Evolutionary conservation across 1,139 yeast species (phyloP).

Genomic region (Suhomyces bolitotheri): DNA sequence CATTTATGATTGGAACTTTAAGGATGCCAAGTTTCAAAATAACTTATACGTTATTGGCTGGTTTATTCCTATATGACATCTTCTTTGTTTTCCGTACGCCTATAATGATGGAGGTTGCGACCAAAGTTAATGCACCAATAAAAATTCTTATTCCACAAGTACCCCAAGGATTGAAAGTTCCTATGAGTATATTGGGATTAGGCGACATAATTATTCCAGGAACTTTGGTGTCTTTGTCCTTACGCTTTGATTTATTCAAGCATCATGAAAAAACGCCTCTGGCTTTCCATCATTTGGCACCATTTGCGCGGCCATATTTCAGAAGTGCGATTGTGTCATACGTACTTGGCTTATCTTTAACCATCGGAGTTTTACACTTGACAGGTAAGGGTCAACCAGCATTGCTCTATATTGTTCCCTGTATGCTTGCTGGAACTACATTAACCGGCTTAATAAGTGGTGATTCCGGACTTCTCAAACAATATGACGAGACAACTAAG

Average conservation of each 20-base stretch:
- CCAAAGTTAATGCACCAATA: slow-evolving; percentile 54
- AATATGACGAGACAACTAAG: slow-evolving; percentile 17
- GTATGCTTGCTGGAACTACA: slow-evolving; percentile 36
- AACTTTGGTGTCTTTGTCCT: slow-evolving; percentile 46
- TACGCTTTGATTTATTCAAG: slow-evolving; percentile 49
- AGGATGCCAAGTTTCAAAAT: slow-evolving; percentile 43
- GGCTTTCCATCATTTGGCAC: slow-evolving; percentile 42
- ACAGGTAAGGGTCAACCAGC: slow-evolving; percentile 65
- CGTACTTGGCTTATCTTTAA: slow-evolving; percentile 41
- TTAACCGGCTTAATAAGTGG: slow-evolving; percentile 33
- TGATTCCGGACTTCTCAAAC: slow-evolving; percentile 37
- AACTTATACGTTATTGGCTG: slow-evolving; percentile 45
- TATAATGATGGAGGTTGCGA: slow-evolving; percentile 65
- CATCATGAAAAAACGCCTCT: slow-evolving; percentile 29
- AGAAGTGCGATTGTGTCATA: slow-evolving; percentile 44
- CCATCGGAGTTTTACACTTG: slow-evolving; percentile 41
- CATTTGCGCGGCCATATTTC: slow-evolving; percentile 49
- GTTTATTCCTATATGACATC: slow-evolving; percentile 61
- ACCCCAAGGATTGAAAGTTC: slow-evolving; percentile 3
- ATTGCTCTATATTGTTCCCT: slow-evolving; percentile 60
- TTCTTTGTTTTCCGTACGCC: slow-evolving; percentile 66
- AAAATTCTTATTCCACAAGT: slow-evolving; percentile 50
- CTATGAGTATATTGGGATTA: slow-evolving; percentile 44
- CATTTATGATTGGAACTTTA: slow-evolving; percentile 33
- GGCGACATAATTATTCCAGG: slow-evolving; percentile 68